Conservation (phyloP, 768 basidiomycete genomes). For the Ephemerocybe angulata region DNA sequence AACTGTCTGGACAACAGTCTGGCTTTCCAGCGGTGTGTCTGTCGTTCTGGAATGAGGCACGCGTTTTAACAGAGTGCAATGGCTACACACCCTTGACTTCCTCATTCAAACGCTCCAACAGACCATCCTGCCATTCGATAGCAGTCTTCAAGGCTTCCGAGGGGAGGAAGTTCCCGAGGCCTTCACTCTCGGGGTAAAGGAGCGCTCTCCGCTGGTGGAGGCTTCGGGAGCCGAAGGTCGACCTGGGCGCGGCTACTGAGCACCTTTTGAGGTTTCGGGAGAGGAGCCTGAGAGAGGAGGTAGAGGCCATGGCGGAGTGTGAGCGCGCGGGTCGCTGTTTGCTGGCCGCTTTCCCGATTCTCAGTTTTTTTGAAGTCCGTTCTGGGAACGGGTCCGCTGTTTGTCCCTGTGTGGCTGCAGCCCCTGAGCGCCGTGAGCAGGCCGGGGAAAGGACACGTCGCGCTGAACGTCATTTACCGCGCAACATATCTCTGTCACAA, state of each 20-base stretch:
- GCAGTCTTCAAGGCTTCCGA: slow-evolving; percentile 67
- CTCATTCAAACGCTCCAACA: slow-evolving; percentile 73
- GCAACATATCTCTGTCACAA: slow-evolving; percentile 4
- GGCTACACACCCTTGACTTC: slow-evolving; percentile 60
- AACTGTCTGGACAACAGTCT: slow-evolving; percentile 68
- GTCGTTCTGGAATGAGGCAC: slow-evolving; percentile 7
- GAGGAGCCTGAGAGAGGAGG: slow-evolving; percentile 5
- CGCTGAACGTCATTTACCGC: slow-evolving; percentile 19
- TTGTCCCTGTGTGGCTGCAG: slow-evolving; percentile 30
- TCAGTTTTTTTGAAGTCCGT: slow-evolving; percentile 12
- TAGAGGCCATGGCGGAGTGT: slow-evolving; percentile 7
- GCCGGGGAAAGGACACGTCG: slow-evolving; percentile 31
- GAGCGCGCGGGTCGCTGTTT: slow-evolving; percentile 12
- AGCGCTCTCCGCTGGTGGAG: slow-evolving; percentile 53
- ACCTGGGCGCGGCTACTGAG: slow-evolving; percentile 19
- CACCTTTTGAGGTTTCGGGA: slow-evolving; percentile 22
- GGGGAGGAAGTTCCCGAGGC: slow-evolving; percentile 76
- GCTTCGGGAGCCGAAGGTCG: slow-evolving; percentile 30
- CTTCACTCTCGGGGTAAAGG: slow-evolving; percentile 65
- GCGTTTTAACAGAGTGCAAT: not conserved
- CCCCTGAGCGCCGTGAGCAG: slow-evolving; percentile 21
- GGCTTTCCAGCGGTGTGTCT: slow-evolving; percentile 56
- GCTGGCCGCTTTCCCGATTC: slow-evolving; percentile 20
- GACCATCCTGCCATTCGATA: slow-evolving; percentile 82
- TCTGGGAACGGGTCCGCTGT: slow-evolving; percentile 12